These are phyloP conservation scores for Claviceps paspali DNA, from an alignment of 2,329 filamentous ascomycete genomes.

Conservation along the genomic window DNA sequence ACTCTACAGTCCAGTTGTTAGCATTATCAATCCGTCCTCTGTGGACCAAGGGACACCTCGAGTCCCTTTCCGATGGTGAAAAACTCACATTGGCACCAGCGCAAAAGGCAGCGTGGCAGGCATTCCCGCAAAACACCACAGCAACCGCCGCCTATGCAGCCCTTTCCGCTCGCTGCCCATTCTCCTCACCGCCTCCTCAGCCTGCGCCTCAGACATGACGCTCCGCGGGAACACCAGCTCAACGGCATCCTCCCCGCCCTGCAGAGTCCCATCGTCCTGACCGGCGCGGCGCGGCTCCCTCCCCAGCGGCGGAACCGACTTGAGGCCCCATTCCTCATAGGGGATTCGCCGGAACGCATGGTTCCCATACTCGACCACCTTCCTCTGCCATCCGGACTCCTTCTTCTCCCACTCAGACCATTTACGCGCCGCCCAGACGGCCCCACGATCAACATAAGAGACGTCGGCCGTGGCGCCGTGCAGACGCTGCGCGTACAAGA, in stretches of 20 bases:
- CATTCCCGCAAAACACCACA: slow-evolving; percentile 70
- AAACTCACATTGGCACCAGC: slow-evolving; percentile 66
- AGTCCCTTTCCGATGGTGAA: no score
- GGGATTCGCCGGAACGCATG: slow-evolving; percentile 72
- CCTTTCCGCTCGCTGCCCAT: slow-evolving; percentile 69
- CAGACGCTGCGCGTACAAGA: slow-evolving; percentile 80
- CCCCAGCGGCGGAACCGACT: slow-evolving; percentile 73
- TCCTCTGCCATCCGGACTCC: slow-evolving; percentile 75
- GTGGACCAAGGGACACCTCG: no score
- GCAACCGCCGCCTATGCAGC: slow-evolving; percentile 60
- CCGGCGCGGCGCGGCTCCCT: slow-evolving; percentile 26
- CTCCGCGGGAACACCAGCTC: slow-evolving; percentile 63
- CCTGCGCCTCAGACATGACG: slow-evolving; percentile 48
- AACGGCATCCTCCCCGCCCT: slow-evolving; percentile 36
- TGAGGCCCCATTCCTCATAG: slow-evolving; percentile 95
- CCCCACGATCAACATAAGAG: slow-evolving; percentile 51
- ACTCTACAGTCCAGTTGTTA: slow-evolving; percentile 35
- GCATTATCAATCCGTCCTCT: not conserved
- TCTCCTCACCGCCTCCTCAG: slow-evolving; percentile 48
- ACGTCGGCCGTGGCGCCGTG: slow-evolving; percentile 31
- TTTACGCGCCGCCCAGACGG: slow-evolving; percentile 54
- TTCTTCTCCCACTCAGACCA: slow-evolving; percentile 84
- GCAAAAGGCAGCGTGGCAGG: slow-evolving; percentile 73
- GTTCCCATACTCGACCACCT: slow-evolving; percentile 77
- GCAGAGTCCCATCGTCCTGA: not conserved